A percentile compares a stretch with the other conserved stretches of the same genome.
Conservation (phyloP, 78 protist genomes). For the Mastigamoeba balamuthi region DNA sequence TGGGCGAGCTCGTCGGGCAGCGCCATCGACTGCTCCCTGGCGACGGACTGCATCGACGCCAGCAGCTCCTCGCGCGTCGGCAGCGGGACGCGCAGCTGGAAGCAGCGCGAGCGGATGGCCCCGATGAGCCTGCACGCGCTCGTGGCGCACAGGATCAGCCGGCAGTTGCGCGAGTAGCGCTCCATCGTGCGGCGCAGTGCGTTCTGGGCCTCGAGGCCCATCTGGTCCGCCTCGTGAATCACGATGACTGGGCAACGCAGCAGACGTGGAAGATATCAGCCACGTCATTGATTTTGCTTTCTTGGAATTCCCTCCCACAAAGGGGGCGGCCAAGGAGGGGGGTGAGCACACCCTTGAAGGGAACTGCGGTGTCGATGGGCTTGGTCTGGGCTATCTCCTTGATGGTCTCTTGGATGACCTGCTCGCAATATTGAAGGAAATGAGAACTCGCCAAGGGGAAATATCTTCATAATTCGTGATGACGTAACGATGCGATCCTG, state of each 20-base stretch:
- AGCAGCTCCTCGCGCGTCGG: constrained; percentile 35
- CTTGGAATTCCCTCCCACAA: constrained; percentile 6
- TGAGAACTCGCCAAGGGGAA: too few relatives aligned
- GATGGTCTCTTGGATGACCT: constrained; percentile 76
- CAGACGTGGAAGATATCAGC: background rate
- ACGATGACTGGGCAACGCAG: constrained; percentile 76
- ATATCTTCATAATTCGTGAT: too few relatives aligned
- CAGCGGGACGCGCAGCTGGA: constrained; percentile 80
- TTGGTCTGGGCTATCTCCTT: constrained; percentile 89
- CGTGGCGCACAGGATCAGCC: constrained; percentile 70
- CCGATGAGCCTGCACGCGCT: constrained; percentile 64
- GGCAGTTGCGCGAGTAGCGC: constrained; percentile 62
- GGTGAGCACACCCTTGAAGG: constrained; percentile 2
- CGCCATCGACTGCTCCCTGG: constrained; percentile 1
- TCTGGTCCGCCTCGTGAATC: constrained; percentile 80
- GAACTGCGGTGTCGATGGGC: constrained; percentile 35
- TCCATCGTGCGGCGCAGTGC: constrained; percentile 99
- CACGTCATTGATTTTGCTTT: background rate
- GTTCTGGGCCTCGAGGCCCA: constrained; percentile 87
- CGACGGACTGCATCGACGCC: background rate
- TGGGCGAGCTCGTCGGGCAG: constrained; percentile 16
- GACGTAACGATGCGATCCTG: constrained; percentile 81
- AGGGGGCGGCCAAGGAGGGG: background rate
- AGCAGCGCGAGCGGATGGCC: constrained; percentile 90
- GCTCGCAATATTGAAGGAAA: background rate